phyloP scores from a whole-genome alignment of 768 basidiomycete species.

The Agrocybe praecox region DNA sequence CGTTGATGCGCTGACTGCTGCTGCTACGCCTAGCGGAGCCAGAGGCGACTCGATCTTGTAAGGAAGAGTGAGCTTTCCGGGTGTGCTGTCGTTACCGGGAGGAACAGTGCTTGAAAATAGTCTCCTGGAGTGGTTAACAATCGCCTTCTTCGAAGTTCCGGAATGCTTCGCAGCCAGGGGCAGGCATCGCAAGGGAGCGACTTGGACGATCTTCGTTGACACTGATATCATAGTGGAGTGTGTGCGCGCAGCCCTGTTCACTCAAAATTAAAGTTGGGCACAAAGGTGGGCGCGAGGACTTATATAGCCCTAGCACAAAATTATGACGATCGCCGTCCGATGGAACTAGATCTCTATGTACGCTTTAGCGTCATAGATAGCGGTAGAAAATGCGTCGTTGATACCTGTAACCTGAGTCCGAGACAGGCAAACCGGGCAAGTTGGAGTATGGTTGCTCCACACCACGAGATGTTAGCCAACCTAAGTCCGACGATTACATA shows the following conservation, averaged over 20 bases:
- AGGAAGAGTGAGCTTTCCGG: conserved; percentile 4
- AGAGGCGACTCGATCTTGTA: conserved; percentile 12
- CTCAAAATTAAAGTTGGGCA: background rate
- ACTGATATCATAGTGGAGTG: background rate
- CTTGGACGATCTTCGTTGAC: background rate
- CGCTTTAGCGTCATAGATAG: background rate
- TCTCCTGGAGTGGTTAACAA: background rate
- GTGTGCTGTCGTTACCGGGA: background rate
- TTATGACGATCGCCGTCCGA: background rate
- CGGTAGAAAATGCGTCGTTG: background rate
- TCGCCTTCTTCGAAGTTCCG: background rate
- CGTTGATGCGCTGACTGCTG: conserved; percentile 5
- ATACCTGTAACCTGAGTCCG: background rate
- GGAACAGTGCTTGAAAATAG: background rate
- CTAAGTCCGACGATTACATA: background rate
- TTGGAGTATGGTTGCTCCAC: background rate
- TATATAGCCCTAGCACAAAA: background rate
- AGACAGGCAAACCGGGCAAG: background rate
- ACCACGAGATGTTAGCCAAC: background rate
- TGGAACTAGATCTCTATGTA: background rate
- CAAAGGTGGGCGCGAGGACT: background rate
- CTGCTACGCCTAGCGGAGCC: conserved; percentile 19
- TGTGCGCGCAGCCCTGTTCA: background rate
- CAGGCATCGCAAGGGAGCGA: background rate
- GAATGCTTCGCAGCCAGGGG: background rate